These are phyloP conservation scores for Fusarium torulosum DNA, from an alignment of 2,329 filamentous ascomycete genomes.

Conservation along the genomic window DNA sequence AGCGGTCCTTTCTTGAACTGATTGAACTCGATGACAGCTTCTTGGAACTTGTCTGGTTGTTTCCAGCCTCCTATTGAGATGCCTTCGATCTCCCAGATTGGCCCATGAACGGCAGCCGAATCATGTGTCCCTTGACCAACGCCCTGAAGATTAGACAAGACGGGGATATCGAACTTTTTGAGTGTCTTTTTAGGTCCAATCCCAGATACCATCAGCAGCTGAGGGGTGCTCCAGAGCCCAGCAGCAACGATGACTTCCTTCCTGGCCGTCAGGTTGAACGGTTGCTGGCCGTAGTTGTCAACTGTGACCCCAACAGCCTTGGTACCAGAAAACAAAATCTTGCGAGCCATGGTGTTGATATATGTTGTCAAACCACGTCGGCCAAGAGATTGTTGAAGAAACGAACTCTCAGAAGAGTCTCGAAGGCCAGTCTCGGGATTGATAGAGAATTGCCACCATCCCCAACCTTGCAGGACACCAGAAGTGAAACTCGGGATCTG, in stretches of 20 bases:
- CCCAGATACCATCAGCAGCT: conserved; percentile 5
- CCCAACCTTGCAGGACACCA: conserved; percentile 15
- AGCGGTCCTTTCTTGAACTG: neutral
- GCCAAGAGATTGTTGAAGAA: neutral
- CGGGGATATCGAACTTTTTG: neutral
- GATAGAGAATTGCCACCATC: conserved; percentile 23
- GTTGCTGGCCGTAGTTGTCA: conserved; percentile 3
- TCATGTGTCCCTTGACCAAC: conserved; percentile 6
- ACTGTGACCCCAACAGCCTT: neutral
- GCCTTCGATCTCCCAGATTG: conserved; percentile 1
- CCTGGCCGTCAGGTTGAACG: neutral
- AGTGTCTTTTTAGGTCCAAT: neutral
- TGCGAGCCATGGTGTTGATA: conserved; percentile 4
- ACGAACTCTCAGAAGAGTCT: conserved; percentile 9
- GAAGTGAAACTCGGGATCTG: conserved; percentile 16
- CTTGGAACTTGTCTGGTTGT: neutral
- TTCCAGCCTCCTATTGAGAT: conserved; percentile 1
- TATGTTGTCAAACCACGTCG: neutral
- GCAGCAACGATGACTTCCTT: conserved; percentile 14
- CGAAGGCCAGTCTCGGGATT: conserved; percentile 17
- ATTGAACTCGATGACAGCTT: conserved; percentile 4
- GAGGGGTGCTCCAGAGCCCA: conserved; percentile 3
- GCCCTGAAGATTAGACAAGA: neutral
- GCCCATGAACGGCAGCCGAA: conserved; percentile 7
- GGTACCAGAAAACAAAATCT: neutral